Base-by-base conservation (phyloP, 176 grass and related monocot genomes). In the Urochloa ruziziensis region DNA sequence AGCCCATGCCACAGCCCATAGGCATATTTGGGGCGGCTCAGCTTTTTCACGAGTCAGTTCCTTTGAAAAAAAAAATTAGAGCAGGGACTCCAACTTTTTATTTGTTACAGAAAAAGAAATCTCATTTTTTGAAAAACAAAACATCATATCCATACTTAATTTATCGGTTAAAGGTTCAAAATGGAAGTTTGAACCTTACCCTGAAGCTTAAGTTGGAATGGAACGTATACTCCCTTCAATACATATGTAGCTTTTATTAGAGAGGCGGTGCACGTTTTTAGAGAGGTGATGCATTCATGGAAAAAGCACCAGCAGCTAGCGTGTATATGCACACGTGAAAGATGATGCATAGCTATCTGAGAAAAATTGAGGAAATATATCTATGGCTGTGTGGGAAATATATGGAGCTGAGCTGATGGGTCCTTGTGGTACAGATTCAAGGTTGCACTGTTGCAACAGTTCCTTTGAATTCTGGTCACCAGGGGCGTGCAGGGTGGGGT, bases 381-480 rank as follows among this genome's bases (percentile, higher is more conserved):
- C 19, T 52, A 40, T 32, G 32, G 42, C 1, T 52, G 61, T 62
- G 70, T 57, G 52, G 36, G 73, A 77, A 74, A 81, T 56, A 86
- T 39, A 85, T 68, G 57, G 37, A 21, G 49, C 27, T 62, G 70
- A 70, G 54, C 40, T 29, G 28, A 74, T 90, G 84, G 89, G 84
- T 79, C 84, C 84, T 74, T 39, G 61, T 16, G 66, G 79, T 67
- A 79, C 88, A 83, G 67, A 79, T 71, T 49, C 63, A 73, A 85
- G 83, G 84, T 86, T 83, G 47, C 74, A 90, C 84, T 87, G 80
- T 90, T 53, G 49, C 29, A 80, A 90, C 89, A 90, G 89, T 87
- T 15, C 79, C 84, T 87, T 90, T 90, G 84, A 90, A 90, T 90
- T 90, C 84, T 80, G 89, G 89, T 86, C 89, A 90, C 89, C 27